Evolutionary conservation across 2,329 filamentous ascomycete species (phyloP).

Genomic region (Stemphylium lycopersici): DNA sequence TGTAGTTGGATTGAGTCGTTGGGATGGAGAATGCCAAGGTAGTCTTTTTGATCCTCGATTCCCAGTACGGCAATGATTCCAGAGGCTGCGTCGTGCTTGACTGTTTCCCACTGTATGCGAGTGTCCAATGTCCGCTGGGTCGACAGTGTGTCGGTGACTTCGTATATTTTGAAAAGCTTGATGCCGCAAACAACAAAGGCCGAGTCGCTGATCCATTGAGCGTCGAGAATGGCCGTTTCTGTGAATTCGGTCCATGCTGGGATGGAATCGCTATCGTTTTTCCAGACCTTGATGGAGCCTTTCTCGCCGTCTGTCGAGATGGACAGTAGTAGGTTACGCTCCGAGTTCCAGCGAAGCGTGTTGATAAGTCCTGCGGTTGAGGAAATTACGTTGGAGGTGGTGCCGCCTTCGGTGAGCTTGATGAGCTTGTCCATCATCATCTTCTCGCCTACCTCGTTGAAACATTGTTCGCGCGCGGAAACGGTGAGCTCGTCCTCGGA

Average conservation of each 20-base stretch:
- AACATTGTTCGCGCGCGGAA: slow-evolving; percentile 43
- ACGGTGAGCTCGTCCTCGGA: slow-evolving; percentile 41
- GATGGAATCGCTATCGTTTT: slow-evolving; percentile 42
- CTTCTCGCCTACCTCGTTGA: slow-evolving; percentile 46
- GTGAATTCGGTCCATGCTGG: slow-evolving; percentile 52
- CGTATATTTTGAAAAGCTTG: slow-evolving; percentile 48
- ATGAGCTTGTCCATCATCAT: slow-evolving; percentile 48
- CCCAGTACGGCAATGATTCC: slow-evolving; percentile 48
- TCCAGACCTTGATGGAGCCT: slow-evolving; percentile 50
- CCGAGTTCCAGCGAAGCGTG: slow-evolving; percentile 45
- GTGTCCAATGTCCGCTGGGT: slow-evolving; percentile 43
- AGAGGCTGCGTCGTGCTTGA: slow-evolving; percentile 51
- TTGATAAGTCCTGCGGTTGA: slow-evolving; percentile 48
- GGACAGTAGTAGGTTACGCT: slow-evolving; percentile 41
- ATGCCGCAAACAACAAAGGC: slow-evolving; percentile 54
- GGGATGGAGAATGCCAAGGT: slow-evolving; percentile 46
- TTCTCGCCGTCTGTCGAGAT: slow-evolving; percentile 49
- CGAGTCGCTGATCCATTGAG: slow-evolving; percentile 52
- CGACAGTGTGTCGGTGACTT: slow-evolving; percentile 37
- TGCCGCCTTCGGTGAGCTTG: slow-evolving; percentile 39
- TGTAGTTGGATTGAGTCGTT: slow-evolving; percentile 41
- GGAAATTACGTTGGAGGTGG: slow-evolving; percentile 41
- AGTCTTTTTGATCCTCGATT: slow-evolving; percentile 32
- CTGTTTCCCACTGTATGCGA: slow-evolving; percentile 42
- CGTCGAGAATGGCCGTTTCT: slow-evolving; percentile 51